Evolutionary conservation across 768 basidiomycete species (phyloP), one percentile per base, ranked within the genome.

Genomic region (Boletus rubropictus): DNA sequence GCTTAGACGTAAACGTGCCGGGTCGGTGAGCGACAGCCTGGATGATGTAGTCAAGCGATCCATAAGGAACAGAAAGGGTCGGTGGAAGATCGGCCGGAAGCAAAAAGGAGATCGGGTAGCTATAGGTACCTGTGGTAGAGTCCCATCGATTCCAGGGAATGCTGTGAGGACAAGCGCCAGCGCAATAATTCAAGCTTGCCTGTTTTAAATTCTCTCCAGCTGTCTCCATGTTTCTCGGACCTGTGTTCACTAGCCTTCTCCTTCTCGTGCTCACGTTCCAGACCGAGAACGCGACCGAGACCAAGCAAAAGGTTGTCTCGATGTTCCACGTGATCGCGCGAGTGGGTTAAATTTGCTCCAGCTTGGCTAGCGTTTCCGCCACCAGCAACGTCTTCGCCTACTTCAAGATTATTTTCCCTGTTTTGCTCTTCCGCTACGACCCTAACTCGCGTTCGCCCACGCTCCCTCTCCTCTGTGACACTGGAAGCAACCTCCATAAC

Each of bases 31-130:
- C 92, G 17, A 75, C 78, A 1, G 88, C 94, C 58, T 83, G 86
- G 21, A 98, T 78, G 32, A 71, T 69, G 79, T 96, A 99, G 1
- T 62, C 59, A 4, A 96, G 86, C 2, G 79, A 75, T 7, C 93
- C 95, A 54, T 78, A 84, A 32, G 84, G 80, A 50, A 83, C 82
- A 34, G 75, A 71, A 51, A 97, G 72, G 0, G 83, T 82, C 1
- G 96, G 90, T 4, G 95, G 94, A 11, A 87, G 76, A 51, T 79
- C 72, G 5, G 82, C 71, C 0, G 94, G 92, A 45, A 99, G 82
- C 9, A 85, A 69, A 63, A 98, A 93, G 5, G 90, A 91, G 56
- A 99, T 88, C 1, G 96, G 95, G 65, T 91, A 98, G 14, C 89
- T 92, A 63, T 98, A 97, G 5, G 84, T 87, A 28, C 94, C 94